Conservation (phyloP, 495 filamentous ascomycete species). For the Cercophora newfieldiana region DNA sequence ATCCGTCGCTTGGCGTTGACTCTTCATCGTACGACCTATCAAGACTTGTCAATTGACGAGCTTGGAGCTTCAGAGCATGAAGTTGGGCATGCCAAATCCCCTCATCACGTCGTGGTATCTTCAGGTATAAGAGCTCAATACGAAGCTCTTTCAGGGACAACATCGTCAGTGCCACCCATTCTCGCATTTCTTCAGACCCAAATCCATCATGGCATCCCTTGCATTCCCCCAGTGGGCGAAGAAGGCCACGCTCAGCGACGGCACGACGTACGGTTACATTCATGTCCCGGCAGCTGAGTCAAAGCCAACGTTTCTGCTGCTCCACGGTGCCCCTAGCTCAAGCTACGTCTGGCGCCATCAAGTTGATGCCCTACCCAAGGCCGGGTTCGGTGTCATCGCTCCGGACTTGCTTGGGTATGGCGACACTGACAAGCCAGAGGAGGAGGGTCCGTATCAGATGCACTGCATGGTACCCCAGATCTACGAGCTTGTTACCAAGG, state of each 20-base stretch:
- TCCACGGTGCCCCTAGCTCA: constrained; percentile 48
- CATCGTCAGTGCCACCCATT: too few species aligned
- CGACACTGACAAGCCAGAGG: constrained; percentile 41
- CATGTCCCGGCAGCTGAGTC: constrained; percentile 21
- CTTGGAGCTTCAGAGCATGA: background rate
- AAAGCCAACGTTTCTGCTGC: constrained; percentile 41
- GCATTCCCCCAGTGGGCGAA: constrained; percentile 18
- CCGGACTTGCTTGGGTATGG: constrained; percentile 56
- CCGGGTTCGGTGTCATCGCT: constrained; percentile 47
- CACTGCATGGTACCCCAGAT: constrained; percentile 41
- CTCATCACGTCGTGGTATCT: too few species aligned
- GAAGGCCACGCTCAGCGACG: constrained; percentile 21
- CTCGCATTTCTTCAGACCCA: too few species aligned
- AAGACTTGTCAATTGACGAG: background rate
- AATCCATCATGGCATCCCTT: constrained; percentile 16
- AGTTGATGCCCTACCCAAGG: constrained; percentile 32
- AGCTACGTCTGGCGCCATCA: constrained; percentile 49
- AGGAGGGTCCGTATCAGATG: constrained; percentile 34
- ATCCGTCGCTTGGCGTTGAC: background rate
- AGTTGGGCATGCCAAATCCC: too few species aligned
- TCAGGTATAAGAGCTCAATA: too few species aligned
- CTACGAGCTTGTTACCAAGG: constrained; percentile 36
- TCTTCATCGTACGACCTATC: background rate
- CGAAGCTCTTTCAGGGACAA: too few species aligned
- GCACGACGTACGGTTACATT: constrained; percentile 39